These are phyloP conservation scores for Anaeromyces robustus DNA, from an alignment of 192 early-diverging fungal genomes.

Conservation along the genomic window DNA sequence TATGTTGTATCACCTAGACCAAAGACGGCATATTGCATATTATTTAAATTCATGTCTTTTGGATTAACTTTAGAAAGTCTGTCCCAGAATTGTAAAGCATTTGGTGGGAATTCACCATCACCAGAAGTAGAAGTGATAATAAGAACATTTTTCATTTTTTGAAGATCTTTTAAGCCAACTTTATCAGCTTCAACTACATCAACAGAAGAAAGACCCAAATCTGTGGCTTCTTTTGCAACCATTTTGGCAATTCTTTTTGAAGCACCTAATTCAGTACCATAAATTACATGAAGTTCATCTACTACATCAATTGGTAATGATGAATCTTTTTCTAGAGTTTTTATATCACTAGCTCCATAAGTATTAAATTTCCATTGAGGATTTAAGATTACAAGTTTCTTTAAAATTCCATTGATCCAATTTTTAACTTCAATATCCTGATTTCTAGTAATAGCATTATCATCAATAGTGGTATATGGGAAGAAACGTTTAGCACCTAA, in stretches of 20 bases:
- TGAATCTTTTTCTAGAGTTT: no score
- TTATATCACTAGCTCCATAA: no score
- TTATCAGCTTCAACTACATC: constrained; percentile 64
- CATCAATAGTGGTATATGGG: not conserved
- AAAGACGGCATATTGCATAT: constrained; percentile 66
- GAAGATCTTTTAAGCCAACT: constrained; percentile 56
- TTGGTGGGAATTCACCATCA: constrained; percentile 91
- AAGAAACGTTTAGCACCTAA: not conserved
- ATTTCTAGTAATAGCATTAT: not conserved
- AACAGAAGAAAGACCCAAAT: constrained; percentile 56
- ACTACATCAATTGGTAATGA: no score
- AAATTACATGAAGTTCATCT: constrained; percentile 39
- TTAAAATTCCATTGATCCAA: not conserved
- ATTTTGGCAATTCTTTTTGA: constrained; percentile 70
- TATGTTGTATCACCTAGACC: constrained; percentile 58
- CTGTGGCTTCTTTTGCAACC: constrained; percentile 59
- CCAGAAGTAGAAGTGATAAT: constrained; percentile 76
- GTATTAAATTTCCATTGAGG: no score
- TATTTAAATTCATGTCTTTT: constrained; percentile 39
- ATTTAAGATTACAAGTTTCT: no score
- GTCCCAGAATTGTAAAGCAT: constrained; percentile 79
- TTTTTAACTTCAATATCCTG: not conserved
- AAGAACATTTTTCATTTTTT: constrained; percentile 59
- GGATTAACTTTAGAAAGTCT: constrained; percentile 40
- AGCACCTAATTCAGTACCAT: constrained; percentile 83